Conservation (phyloP, 306 rosid species). For the Lablab purpureus region DNA sequence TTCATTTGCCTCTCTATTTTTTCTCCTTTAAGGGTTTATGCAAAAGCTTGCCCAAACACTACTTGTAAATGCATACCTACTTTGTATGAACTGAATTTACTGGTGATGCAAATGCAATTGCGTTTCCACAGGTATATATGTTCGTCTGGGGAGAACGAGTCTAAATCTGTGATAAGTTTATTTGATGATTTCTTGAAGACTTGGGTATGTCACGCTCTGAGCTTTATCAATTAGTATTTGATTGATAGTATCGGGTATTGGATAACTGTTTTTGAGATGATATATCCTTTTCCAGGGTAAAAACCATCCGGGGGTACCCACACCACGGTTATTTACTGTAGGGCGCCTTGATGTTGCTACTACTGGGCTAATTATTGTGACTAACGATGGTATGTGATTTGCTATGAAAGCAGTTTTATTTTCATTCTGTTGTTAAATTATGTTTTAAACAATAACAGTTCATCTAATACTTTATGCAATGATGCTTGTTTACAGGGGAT, state of each 20-base stretch:
- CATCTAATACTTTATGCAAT: conserved; percentile 43
- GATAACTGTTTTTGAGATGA: conserved; percentile 1
- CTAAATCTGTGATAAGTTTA: conserved; percentile 71
- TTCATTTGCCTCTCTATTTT: background rate
- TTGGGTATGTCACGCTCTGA: conserved; percentile 71
- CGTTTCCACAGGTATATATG: conserved; percentile 75
- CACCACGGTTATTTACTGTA: conserved; percentile 84
- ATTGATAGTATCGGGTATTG: conserved; percentile 16
- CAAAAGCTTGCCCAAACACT: background rate
- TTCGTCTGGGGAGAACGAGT: conserved; percentile 80
- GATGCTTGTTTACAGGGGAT: conserved; percentile 63
- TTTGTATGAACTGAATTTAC: conserved; percentile 33
- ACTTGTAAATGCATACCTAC: background rate
- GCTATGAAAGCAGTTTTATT: conserved; percentile 33
- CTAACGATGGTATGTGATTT: conserved; percentile 80
- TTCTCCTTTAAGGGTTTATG: background rate
- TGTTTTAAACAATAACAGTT: background rate
- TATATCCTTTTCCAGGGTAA: conserved; percentile 59
- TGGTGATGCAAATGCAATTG: conserved; percentile 37
- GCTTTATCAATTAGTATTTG: background rate
- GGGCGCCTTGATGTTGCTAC: conserved; percentile 99
- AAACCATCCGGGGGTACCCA: conserved; percentile 68
- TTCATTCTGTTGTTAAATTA: conserved; percentile 18
- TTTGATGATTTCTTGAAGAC: conserved; percentile 74
- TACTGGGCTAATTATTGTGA: conserved; percentile 89